Percentiles rank a stretch among this genome's conserved stretches.
Conservation (phyloP, 306 rosid species). For the Malus orientalis region DNA sequence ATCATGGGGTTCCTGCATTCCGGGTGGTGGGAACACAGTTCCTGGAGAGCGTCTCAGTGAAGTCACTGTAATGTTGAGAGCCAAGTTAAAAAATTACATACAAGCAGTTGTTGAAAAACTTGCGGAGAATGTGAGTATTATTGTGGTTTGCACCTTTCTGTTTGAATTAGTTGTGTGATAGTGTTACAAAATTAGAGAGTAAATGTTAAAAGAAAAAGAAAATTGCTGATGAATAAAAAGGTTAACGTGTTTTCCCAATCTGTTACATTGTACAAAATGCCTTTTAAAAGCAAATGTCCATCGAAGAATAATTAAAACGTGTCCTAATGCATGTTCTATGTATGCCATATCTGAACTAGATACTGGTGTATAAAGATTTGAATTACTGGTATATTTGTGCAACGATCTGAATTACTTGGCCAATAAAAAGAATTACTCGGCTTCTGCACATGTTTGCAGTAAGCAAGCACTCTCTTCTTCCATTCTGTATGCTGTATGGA, state of each 20-base stretch:
- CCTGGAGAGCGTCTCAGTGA: constrained; percentile 98
- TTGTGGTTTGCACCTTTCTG: not conserved
- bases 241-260: not conserved
- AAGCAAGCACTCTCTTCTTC: not conserved
- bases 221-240: not conserved
- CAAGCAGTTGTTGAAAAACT: constrained; percentile 92
- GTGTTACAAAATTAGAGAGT: not conserved
- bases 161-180: not conserved
- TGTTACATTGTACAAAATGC: not conserved
- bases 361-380: not conserved
- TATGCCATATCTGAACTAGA: not conserved
- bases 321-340: not conserved
- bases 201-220: not conserved
- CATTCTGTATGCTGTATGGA: not conserved
- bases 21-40: constrained; percentile 63
- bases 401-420: not conserved
- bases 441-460: not conserved
- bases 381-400: not conserved
- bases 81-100: constrained; percentile 81
- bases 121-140: constrained; percentile 68
- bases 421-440: not conserved
- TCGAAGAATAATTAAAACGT: not conserved
- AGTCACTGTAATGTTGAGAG: constrained; percentile 95
- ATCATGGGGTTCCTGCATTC: constrained; percentile 91
- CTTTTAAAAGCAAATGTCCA: not conserved